A percentile compares a stretch with the other conserved stretches of the same genome.
Conservation (phyloP, 2,329 filamentous ascomycete genomes). For the Sarocladium brachiariae region DNA sequence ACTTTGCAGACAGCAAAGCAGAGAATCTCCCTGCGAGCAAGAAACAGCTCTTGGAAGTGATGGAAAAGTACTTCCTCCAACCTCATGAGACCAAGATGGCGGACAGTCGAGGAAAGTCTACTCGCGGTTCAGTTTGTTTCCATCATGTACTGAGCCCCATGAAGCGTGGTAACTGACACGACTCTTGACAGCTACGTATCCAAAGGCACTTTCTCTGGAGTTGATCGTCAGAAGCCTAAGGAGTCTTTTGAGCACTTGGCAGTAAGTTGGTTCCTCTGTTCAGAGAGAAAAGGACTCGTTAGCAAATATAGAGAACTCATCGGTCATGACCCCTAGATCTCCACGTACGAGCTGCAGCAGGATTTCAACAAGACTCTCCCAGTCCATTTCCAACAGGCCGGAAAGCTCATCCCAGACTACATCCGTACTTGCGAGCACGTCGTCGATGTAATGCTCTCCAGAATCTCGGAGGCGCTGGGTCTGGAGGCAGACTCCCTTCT, state of each 20-base stretch:
- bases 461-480: background rate
- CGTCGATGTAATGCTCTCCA: background rate
- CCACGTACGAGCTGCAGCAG: background rate
- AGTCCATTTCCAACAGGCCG: background rate
- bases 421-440: background rate
- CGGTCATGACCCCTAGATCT: background rate
- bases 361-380: background rate
- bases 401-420: background rate
- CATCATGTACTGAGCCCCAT: background rate
- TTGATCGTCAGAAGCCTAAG: background rate
- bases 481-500: background rate
- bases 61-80: slow-evolving; percentile 48
- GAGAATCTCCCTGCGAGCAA: slow-evolving; percentile 45
- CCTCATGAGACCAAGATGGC: slow-evolving; percentile 50
- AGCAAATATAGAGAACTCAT: too few relatives aligned
- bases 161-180: too few relatives aligned
- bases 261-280: background rate
- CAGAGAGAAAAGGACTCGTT: background rate
- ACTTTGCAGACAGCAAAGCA: slow-evolving; percentile 45
- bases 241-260: slow-evolving; percentile 1
- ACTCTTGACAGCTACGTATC: background rate
- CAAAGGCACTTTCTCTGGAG: background rate
- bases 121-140: background rate
- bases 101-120: background rate
- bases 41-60: slow-evolving; percentile 44